Conservation (phyloP, 2,329 filamentous ascomycete genomes). For the Xylaria sp. region DNA sequence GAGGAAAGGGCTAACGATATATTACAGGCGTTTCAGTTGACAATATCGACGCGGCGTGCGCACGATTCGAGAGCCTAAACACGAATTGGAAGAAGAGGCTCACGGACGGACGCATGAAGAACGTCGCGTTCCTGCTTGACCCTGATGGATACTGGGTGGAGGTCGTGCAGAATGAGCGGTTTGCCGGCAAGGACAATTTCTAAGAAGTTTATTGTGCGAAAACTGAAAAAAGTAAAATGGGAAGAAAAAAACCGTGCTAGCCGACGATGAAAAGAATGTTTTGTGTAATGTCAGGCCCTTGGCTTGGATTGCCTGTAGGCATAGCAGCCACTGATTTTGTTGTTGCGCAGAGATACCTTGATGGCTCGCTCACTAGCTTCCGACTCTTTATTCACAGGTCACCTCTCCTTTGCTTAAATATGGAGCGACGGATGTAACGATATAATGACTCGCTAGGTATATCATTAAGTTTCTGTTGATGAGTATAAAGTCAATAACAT, state of each 20-base stretch:
- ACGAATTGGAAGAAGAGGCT: conserved; percentile 96
- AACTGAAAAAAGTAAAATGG: no score
- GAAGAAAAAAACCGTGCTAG: neutral
- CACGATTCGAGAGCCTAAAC: conserved; percentile 82
- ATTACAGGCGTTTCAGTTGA: conserved; percentile 81
- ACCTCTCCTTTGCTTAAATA: no score
- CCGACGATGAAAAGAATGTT: neutral
- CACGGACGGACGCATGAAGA: conserved; percentile 92
- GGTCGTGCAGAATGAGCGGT: conserved; percentile 80
- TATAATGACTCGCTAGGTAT: neutral
- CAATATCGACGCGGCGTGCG: conserved; percentile 86
- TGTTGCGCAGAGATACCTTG: neutral
- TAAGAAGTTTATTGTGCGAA: conserved; percentile 46
- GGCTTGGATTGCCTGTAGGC: neutral
- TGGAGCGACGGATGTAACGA: no score
- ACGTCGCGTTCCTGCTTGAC: conserved; percentile 90
- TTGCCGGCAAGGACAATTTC: conserved; percentile 65
- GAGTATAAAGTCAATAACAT: neutral
- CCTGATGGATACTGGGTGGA: conserved; percentile 70
- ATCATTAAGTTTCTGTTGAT: neutral
- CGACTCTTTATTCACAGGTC: neutral
- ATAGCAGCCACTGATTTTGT: neutral
- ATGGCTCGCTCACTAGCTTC: neutral
- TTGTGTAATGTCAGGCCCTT: neutral
- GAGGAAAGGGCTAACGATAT: neutral